These are phyloP conservation scores for Ogataea degrootiae DNA, from an alignment of 805 yeast genomes.

Conservation along the genomic window DNA sequence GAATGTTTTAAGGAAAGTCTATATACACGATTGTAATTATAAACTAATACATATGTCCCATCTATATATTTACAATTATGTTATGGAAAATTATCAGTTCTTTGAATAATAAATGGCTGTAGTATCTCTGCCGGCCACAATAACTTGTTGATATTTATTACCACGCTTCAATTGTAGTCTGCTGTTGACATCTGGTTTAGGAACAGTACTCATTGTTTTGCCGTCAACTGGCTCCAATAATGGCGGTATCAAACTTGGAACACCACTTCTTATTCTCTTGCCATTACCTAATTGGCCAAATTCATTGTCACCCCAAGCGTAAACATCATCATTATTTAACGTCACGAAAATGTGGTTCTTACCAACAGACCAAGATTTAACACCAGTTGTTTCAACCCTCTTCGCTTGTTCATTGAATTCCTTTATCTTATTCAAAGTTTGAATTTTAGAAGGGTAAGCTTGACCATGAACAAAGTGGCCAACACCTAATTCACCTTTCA, in stretches of 20 bases:
- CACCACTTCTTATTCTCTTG: slow-evolving; percentile 52
- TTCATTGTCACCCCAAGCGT: slow-evolving; percentile 82
- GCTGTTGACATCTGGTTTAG: slow-evolving; percentile 28
- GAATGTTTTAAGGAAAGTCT: neutral
- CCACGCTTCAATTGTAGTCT: slow-evolving; percentile 41
- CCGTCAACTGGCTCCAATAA: slow-evolving; percentile 47
- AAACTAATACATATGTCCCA: neutral
- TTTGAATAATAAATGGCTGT: slow-evolving; percentile 59
- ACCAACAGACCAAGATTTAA: slow-evolving; percentile 57
- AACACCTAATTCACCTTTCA: slow-evolving; percentile 81
- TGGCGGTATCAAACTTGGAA: slow-evolving; percentile 51
- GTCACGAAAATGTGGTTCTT: slow-evolving; percentile 60
- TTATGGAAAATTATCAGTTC: neutral
- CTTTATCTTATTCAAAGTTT: slow-evolving; percentile 39
- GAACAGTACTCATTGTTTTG: neutral
- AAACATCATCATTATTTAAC: slow-evolving; percentile 57
- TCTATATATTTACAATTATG: neutral
- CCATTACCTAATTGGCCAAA: slow-evolving; percentile 85
- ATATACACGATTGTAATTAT: neutral
- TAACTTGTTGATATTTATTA: slow-evolving; percentile 43
- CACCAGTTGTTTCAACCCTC: slow-evolving; percentile 39
- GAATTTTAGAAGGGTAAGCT: slow-evolving; percentile 57
- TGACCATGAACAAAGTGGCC: slow-evolving; percentile 74
- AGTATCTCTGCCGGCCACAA: slow-evolving; percentile 57
- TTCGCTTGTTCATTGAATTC: slow-evolving; percentile 51